Evolutionary conservation across 228 moss, liverwort and hornwort genomes (phyloP).

Genomic region (Sphagnum fallax): DNA sequence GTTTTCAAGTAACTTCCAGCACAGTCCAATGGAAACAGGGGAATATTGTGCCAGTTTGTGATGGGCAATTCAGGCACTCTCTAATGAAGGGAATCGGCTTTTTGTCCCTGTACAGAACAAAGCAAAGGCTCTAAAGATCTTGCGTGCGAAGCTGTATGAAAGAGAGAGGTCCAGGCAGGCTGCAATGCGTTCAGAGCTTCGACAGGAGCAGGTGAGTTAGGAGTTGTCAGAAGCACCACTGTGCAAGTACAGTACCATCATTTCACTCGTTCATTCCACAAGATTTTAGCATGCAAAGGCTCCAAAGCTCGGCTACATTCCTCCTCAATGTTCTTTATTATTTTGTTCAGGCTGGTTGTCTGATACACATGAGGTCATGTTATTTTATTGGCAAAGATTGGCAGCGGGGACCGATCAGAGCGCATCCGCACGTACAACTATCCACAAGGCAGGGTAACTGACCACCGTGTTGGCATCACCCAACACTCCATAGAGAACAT

Average conservation of each 20-base stretch:
- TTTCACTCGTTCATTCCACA: not conserved
- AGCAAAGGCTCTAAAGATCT: conserved; percentile 77
- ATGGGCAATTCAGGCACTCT: not conserved
- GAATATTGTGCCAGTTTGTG: not conserved
- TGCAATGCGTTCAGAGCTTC: conserved; percentile 64
- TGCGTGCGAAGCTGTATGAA: conserved; percentile 85
- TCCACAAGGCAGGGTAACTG: conserved; percentile 92
- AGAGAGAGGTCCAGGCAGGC: conserved; percentile 75
- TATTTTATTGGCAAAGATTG: conserved; percentile 44
- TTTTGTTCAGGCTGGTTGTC: not conserved
- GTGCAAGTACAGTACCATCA: not conserved
- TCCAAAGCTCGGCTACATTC: not conserved
- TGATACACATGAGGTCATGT: not conserved
- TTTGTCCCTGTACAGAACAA: conserved; percentile 49
- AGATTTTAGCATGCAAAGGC: not conserved
- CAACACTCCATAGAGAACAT: conserved; percentile 90
- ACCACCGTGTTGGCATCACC: conserved; percentile 86
- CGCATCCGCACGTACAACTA: conserved; percentile 94
- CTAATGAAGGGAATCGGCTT: not conserved
- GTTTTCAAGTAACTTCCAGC: not conserved
- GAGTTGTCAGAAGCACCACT: not conserved
- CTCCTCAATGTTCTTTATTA: not conserved
- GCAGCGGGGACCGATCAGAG: conserved; percentile 93
- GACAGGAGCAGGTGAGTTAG: conserved; percentile 65
- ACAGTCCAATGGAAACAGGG: not conserved